phyloP scores from a whole-genome alignment of 2,329 filamentous ascomycete species.

The Hypoxylon rubiginosum region DNA sequence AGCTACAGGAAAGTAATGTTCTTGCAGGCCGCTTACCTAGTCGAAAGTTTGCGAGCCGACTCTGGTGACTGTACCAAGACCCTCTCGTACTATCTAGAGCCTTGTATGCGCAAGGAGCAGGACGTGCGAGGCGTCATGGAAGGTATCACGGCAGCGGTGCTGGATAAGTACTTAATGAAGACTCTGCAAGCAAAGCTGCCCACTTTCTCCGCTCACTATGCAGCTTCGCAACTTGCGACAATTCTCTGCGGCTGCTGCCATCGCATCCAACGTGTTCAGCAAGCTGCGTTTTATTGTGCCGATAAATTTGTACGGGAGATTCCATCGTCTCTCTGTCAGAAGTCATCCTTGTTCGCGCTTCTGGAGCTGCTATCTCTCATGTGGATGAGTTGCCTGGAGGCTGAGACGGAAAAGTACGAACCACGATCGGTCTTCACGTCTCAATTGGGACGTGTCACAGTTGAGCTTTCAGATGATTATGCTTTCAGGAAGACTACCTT shows the following conservation, averaged over 20 bases:
- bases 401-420: constrained; percentile 93
- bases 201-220: constrained; percentile 89
- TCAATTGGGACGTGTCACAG: constrained; percentile 79
- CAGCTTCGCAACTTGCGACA: constrained; percentile 86
- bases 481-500: constrained; percentile 83
- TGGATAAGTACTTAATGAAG: constrained; percentile 83
- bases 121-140: constrained; percentile 76
- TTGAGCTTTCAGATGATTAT: constrained; percentile 96
- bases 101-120: constrained; percentile 74
- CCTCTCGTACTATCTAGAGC: constrained; percentile 94
- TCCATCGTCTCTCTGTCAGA: constrained; percentile 91
- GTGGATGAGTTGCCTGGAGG: constrained; percentile 95
- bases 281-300: constrained; percentile 85
- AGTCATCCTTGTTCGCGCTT: constrained; percentile 90
- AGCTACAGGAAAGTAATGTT: constrained; percentile 95
- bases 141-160: constrained; percentile 73
- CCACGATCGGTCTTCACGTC: constrained; percentile 87
- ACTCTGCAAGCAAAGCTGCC: constrained; percentile 78
- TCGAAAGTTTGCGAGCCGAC: constrained; percentile 88
- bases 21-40: constrained; percentile 87
- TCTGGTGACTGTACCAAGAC: constrained; percentile 92
- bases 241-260: constrained; percentile 94
- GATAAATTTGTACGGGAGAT: constrained; percentile 87
- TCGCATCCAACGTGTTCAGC: constrained; percentile 90
- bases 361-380: constrained; percentile 92